Conservation (phyloP, 441 rosid species). For the Viola pubescens region DNA sequence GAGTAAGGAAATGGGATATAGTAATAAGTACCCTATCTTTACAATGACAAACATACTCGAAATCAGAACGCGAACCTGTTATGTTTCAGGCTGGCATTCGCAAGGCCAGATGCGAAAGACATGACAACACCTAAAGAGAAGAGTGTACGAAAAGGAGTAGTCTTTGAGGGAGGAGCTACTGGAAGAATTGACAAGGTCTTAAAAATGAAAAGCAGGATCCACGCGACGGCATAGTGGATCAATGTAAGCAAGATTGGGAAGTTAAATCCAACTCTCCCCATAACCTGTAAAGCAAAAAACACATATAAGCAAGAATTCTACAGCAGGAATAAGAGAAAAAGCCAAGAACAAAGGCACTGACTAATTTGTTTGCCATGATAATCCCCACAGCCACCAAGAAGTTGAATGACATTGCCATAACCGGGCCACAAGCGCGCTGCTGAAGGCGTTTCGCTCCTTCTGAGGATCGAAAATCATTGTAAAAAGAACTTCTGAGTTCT, state of each 20-base stretch:
- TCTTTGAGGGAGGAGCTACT: slow-evolving; percentile 70
- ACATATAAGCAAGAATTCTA: background rate
- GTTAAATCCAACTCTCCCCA: slow-evolving; percentile 75
- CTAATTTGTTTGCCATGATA: slow-evolving; percentile 78
- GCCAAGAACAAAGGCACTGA: slow-evolving; percentile 13
- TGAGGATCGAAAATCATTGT: slow-evolving; percentile 73
- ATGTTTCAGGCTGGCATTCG: slow-evolving; percentile 78
- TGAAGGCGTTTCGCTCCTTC: slow-evolving; percentile 85
- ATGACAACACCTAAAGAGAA: slow-evolving; percentile 72
- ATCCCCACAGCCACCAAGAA: slow-evolving; percentile 77
- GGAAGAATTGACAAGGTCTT: slow-evolving; percentile 70
- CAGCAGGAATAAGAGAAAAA: background rate
- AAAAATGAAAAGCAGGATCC: slow-evolving; percentile 75
- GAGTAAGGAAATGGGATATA: slow-evolving; percentile 11
- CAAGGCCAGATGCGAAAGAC: slow-evolving; percentile 95
- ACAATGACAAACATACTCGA: background rate
- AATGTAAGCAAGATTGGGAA: slow-evolving; percentile 79
- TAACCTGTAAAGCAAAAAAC: slow-evolving; percentile 41
- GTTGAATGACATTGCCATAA: slow-evolving; percentile 82
- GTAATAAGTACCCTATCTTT: background rate
- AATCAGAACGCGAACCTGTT: slow-evolving; percentile 48
- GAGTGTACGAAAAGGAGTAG: slow-evolving; percentile 70
- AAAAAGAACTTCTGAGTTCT: slow-evolving; percentile 64
- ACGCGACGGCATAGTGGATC: slow-evolving; percentile 66
- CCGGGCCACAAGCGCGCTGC: slow-evolving; percentile 73